Base-by-base conservation (phyloP, 371 early-diverging fungal genomes). In the Nosema bombycis region DNA sequence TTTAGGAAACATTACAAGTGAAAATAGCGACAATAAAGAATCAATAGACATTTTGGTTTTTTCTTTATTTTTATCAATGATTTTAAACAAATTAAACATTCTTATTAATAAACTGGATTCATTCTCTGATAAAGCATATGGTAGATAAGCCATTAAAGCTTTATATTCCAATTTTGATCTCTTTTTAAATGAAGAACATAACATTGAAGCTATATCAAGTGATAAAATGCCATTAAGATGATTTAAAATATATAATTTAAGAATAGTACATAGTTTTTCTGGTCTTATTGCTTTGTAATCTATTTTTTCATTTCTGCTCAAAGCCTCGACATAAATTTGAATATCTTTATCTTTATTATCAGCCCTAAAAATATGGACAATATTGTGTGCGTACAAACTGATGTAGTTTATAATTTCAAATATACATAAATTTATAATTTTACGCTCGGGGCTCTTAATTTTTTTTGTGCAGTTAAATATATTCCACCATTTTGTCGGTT, bases 11-110 rank as follows among this genome's bases (percentile, higher is more conserved):
- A 76, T 26, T 0, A 70, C 70, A 2, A 76, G 54, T 24, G 67
- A 67, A 33, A 76, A 76, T 28, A 76, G 23, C n/a, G 46, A 62
- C 28, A 76, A 21, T 2, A 76, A 32, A 0, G 63, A 46, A 26
- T 46, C 57, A n/a, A 76, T 76, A 15, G 36, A 32, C 70, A 76
- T 76, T 15, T 76, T 57, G 56, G 77, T 76, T 36, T 60, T 21
- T 0, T 70, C 77, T 12, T 62, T 61, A 37, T 76, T 34, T 28
- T 46, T 24, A 26, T 58, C 69, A 28, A 76, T 60, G 26, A 69
- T 32, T 28, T 29, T 28, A 15, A 76, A 70, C 14, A 76, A 14
- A 23, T 37, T 55, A 56, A 76, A 61, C 21, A 76, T 28, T n/a
- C 62, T 37, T 2, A 23, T 24, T 6, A 76, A 33, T 12, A 76